Base-by-base conservation (phyloP, 2,329 filamentous ascomycete genomes). In the Colletotrichum magnum region DNA sequence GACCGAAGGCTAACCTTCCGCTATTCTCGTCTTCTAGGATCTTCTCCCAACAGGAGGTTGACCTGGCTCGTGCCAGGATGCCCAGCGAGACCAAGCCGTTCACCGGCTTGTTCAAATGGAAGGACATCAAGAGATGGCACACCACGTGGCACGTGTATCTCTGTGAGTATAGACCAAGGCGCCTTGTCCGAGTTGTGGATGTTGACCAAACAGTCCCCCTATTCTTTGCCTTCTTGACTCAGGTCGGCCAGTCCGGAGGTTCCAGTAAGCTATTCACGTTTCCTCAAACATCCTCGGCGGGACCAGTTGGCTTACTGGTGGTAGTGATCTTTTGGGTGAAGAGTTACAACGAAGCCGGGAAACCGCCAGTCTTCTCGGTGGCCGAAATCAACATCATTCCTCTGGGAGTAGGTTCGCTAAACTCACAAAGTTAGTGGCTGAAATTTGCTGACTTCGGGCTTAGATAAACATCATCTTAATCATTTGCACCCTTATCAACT, bases 251-350 rank as follows among this genome's bases (percentile, higher is more conserved):
- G 69, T 67, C 73, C 0, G 73, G 73, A 21, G 72, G 65, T 28
- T 76, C 74, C 1, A 75, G 74, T 75, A 72, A 51, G 73, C 68
- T 36, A 1, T 21, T 10, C 2, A 39, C 16, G 1, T 12, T 41
- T 12, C 26, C 21, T 32, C 28, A 32, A 32, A 10, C 50, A 1
- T 28, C 6, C 1, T 6, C 13, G 15, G 4, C 9, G 28, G 5
- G 9, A 32, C 9, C 12, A 5, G 16, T 13, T 60, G 13, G 3
- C 9, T 43, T 9, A 63, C 41, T 58, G 26, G 67, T 7, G 6
- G 26, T n/a, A 75, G 74, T 75, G 74, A 76, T 76, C 9, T 76
- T 75, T 58, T 76, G 73, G 74, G 72, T 76, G 26, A 76, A 76
- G 52, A 75, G 73, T 41, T 75, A 75, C 65, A 76, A 76, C 36